These are phyloP conservation scores for Colletotrichum ledebouriae DNA, from an alignment of 2,329 filamentous ascomycete genomes.

Conservation along the genomic window DNA sequence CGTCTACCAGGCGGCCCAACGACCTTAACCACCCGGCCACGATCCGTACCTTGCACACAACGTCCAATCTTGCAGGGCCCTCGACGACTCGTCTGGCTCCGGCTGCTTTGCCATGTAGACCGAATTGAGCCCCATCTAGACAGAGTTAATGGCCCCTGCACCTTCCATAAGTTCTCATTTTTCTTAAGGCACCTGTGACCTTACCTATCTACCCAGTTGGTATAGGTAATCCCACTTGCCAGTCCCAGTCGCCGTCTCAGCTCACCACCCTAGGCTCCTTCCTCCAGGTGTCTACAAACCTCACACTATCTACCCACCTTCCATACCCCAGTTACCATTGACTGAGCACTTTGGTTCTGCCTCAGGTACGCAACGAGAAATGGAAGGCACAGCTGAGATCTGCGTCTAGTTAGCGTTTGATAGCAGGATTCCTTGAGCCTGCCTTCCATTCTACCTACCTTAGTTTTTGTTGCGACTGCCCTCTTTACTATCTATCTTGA, in stretches of 20 bases:
- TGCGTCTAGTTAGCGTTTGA: no score
- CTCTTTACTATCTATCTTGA: no score
- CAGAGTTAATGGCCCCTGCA: constrained; percentile 23
- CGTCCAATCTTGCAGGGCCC: constrained; percentile 12
- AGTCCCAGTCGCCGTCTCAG: constrained; percentile 37
- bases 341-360: neutral
- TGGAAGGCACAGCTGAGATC: no score
- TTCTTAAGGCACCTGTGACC: neutral
- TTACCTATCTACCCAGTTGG: no score
- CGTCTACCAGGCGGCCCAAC: constrained; percentile 22
- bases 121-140: constrained; percentile 21
- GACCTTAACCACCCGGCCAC: neutral
- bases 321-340: neutral
- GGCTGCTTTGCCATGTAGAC: constrained; percentile 8
- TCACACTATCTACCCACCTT: constrained; percentile 7
- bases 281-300: neutral
- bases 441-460: no score
- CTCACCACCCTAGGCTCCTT: constrained; percentile 22
- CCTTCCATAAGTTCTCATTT: constrained; percentile 5
- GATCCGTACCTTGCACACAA: constrained; percentile 34
- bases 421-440: no score
- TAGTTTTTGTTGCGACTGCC: no score
- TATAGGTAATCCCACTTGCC: no score
- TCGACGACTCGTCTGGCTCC: neutral
- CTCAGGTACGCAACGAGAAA: neutral